Evolutionary conservation across 306 rosid genomes (phyloP), one percentile per base, ranked within the genome.

Genomic region (Prunus mira): DNA sequence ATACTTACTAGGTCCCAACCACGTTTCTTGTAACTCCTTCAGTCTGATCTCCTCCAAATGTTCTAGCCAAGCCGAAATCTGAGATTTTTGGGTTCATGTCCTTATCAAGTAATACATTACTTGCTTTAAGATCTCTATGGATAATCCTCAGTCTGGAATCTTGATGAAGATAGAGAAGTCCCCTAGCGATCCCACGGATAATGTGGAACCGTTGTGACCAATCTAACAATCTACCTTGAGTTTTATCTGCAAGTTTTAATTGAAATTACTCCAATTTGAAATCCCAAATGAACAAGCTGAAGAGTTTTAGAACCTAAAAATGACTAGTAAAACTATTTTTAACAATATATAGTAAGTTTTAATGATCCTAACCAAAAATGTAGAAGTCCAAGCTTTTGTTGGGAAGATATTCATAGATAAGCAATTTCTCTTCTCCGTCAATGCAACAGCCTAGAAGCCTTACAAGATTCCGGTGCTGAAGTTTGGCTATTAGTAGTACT

Each of bases 91-190:
- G 83, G 22, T 74, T 86, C 87, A 83, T 77, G 19, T 75, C 72
- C 5, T 27, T 12, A 62, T 83, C 87, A 43, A 86, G 85, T 57
- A 86, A 65, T n/a, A 86, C 57, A 20, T 86, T 80, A 78, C 85
- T 86, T 60, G 83, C 84, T 73, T 82, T 82, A 17, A 86, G 76
- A 77, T 82, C 86, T 65, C 86, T 73, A 19, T 85, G 85, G 9
- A 82, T 82, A 65, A 82, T 86, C 68, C 81, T 83, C 12, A 83
- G 9, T 64, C 87, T 80, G 14, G 85, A 86, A 80, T 86, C 89
- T 55, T 86, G 83, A 63, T 90, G 92, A 63, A 90, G 95, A 78
- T 90, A 90, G 3, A 90, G 41, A 27, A 88, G 88, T 32, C 95
- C 90, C 17, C 89, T 82, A 0, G 85, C 88, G 67, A 90, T 51